Conservation (phyloP, 2,329 filamentous ascomycete species). For the Talaromyces marneffei region DNA sequence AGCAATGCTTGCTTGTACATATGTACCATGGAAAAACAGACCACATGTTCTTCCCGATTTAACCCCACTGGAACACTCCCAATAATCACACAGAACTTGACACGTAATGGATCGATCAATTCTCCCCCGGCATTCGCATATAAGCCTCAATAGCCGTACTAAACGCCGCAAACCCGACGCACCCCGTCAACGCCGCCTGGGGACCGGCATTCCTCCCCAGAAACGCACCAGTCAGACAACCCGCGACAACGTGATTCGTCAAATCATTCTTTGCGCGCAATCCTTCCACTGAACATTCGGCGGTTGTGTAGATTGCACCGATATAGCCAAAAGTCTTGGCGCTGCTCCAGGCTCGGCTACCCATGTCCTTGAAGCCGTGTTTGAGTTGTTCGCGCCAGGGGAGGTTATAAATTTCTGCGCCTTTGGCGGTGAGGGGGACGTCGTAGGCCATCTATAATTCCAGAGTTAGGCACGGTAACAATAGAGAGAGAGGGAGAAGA, state of each 20-base stretch:
- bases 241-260: constrained; percentile 77
- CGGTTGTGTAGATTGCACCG: constrained; percentile 82
- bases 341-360: constrained; percentile 68
- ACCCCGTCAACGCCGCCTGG: constrained; percentile 79
- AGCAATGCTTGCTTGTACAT: constrained; percentile 22
- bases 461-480: too few relatives aligned
- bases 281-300: constrained; percentile 93
- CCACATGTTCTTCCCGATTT: background rate
- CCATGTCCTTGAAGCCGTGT: constrained; percentile 92
- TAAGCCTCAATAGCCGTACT: constrained; percentile 86
- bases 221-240: constrained; percentile 85
- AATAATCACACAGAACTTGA: constrained; percentile 1
- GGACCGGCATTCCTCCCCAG: constrained; percentile 82
- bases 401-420: constrained; percentile 55
- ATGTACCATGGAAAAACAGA: constrained; percentile 17
- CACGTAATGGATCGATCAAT: constrained; percentile 20
- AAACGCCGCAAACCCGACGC: constrained; percentile 89
- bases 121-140: constrained; percentile 65
- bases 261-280: constrained; percentile 87
- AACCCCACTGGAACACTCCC: background rate
- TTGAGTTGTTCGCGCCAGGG: constrained; percentile 79
- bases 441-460: constrained; percentile 86
- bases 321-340: constrained; percentile 96
- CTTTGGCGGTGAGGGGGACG: constrained; percentile 65
- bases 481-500: background rate